Evolutionary conservation across 495 filamentous ascomycete species (phyloP), one percentile per base, ranked within the genome.

Genomic region (Penicillium pulvis): DNA sequence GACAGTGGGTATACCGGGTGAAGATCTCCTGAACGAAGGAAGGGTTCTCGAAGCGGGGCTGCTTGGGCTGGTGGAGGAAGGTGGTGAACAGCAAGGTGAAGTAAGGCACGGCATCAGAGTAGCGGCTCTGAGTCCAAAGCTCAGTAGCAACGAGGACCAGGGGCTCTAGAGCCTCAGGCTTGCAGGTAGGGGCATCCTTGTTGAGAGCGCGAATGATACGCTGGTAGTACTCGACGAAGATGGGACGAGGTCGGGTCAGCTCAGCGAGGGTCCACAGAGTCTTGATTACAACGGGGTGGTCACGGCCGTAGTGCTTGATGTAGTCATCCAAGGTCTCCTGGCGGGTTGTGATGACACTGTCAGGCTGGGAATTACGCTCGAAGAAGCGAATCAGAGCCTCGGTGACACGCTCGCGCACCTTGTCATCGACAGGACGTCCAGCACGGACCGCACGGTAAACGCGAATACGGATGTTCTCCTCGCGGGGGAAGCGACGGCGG

Each of bases 161-260:
- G 0, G 72, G 69, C 54, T 76, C 72, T 24, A 76, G 63, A 3
- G 74, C 74, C 11, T 72, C 69, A 0, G 67, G 66, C 19, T 71
- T 58, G 61, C 69, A 74, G 28, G 46, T 55, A 19, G 64, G 59
- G 0, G 72, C 61, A 19, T 72, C 66, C 57, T 75, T 74, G 59
- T 76, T 76, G 45, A 76, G 41, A 17, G 67, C 60, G 16, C 52
- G 53, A 17, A 76, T 64, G 28, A 76, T 74, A 31, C 64, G 74
- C 41, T 70, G 69, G 48, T 76, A 76, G 57, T 76, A 76, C 41
- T 72, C 71, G 8, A 76, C 58, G 12, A 65, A 73, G 19, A 69
- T 57, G 2, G 72, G 66, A 19, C 68, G 67, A 24, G 69, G 72
- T 14, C 64, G 61, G 46, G 74, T 73, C n/a, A 74, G 55, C 58